Conservation (phyloP, 306 rosid genomes). For the Lathyrus oleraceus region DNA sequence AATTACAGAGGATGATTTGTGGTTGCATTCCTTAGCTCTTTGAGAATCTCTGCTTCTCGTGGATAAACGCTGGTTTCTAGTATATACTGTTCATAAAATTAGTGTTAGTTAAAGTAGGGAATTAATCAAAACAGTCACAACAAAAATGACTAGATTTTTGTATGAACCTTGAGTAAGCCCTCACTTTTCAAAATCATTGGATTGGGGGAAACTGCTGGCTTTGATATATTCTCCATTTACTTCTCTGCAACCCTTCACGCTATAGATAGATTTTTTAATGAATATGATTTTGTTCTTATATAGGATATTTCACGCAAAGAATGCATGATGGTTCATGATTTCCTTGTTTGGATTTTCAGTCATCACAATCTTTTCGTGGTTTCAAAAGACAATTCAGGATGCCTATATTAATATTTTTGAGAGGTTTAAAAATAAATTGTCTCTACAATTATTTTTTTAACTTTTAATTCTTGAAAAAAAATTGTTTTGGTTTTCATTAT, state of each 20-base stretch:
- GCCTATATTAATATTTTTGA: too few species aligned
- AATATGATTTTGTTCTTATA: neutral
- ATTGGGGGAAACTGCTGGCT: neutral
- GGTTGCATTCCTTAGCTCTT: conserved; percentile 39
- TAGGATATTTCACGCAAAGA: neutral
- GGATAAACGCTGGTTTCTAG: conserved; percentile 44
- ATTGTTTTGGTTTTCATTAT: too few species aligned
- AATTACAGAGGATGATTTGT: conserved; percentile 38
- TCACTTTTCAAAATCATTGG: conserved; percentile 30
- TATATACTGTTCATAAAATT: conserved; percentile 38
- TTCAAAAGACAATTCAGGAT: neutral
- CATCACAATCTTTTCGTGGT: neutral
- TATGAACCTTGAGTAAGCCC: conserved; percentile 28
- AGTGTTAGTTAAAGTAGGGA: neutral
- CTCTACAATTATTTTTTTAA: too few species aligned
- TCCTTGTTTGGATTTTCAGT: neutral
- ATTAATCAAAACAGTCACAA: neutral
- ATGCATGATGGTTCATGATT: neutral
- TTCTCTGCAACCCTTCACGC: neutral
- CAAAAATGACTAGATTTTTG: neutral
- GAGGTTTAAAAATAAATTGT: too few species aligned
- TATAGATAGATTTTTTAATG: neutral
- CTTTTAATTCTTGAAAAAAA: too few species aligned
- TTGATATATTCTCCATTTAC: conserved; percentile 26
- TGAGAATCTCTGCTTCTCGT: conserved; percentile 42